Conservation (phyloP, 2,329 filamentous ascomycete genomes). For the Bertia moriformis region DNA sequence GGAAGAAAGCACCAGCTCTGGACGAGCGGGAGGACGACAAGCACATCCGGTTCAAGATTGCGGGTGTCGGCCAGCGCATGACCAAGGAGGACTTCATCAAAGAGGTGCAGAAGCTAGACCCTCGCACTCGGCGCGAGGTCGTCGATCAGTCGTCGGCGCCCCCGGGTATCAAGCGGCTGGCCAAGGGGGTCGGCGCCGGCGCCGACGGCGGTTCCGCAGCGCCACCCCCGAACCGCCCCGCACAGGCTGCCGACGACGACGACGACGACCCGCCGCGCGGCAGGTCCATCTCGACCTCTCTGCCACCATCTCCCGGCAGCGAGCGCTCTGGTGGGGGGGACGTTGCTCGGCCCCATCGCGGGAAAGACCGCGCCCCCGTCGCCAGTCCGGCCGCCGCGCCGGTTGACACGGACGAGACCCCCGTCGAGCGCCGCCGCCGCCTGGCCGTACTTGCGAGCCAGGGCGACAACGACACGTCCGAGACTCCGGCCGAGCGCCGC, state of each 20-base stretch:
- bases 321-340: not conserved
- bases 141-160: slow-evolving; percentile 34
- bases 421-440: not conserved
- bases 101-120: slow-evolving; percentile 60
- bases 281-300: not conserved
- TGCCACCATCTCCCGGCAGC: not conserved
- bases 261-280: not conserved
- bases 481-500: slow-evolving; percentile 1
- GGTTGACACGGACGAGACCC: slow-evolving; percentile 1
- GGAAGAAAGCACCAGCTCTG: slow-evolving; percentile 11
- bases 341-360: slow-evolving; percentile 2
- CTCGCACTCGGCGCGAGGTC: slow-evolving; percentile 40
- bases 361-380: not conserved
- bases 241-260: slow-evolving; percentile 8
- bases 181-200: slow-evolving; percentile 14
- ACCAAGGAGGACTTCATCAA: slow-evolving; percentile 68
- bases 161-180: slow-evolving; percentile 30
- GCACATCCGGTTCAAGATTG: slow-evolving; percentile 63
- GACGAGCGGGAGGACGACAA: slow-evolving; percentile 50
- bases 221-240: too few relatives aligned
- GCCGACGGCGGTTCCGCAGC: slow-evolving; percentile 1
- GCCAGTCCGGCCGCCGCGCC: not conserved
- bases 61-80: slow-evolving; percentile 58
- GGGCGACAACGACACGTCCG: not conserved
- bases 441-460: not conserved